These are phyloP conservation scores for Microbotryum silenes-acaulis DNA, from an alignment of 1,284 basidiomycete genomes.

Conservation along the genomic window DNA sequence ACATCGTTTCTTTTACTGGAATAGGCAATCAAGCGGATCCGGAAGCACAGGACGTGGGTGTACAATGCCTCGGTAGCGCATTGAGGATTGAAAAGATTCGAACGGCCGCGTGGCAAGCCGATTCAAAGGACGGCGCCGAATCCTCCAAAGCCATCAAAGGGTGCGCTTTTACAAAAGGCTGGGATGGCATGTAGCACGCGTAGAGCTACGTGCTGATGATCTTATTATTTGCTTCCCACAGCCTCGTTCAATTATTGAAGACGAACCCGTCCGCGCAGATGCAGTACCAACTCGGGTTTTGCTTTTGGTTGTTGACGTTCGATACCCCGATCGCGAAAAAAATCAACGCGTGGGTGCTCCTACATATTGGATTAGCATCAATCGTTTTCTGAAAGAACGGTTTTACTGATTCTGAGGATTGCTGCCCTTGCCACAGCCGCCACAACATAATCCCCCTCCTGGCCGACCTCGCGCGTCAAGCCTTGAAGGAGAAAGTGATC, in stretches of 20 bases:
- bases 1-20: neutral
- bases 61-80: slow-evolving; percentile 82
- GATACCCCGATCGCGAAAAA: slow-evolving; percentile 74
- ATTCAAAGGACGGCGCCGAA: slow-evolving; percentile 30
- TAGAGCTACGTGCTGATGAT: neutral
- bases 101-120: slow-evolving; percentile 45
- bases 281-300: slow-evolving; percentile 87
- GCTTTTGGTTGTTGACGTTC: slow-evolving; percentile 90
- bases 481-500: slow-evolving; percentile 95
- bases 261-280: slow-evolving; percentile 59
- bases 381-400: no score
- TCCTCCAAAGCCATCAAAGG: slow-evolving; percentile 47
- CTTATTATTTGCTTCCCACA: neutral
- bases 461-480: slow-evolving; percentile 73
- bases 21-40: slow-evolving; percentile 35
- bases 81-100: slow-evolving; percentile 72
- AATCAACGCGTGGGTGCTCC: slow-evolving; percentile 58
- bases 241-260: slow-evolving; percentile 25
- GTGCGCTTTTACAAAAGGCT: slow-evolving; percentile 40
- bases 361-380: no score
- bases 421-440: slow-evolving; percentile 49
- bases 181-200: no score
- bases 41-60: slow-evolving; percentile 77
- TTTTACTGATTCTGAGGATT: neutral
- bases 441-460: slow-evolving; percentile 85